Conservation (phyloP, 345 rosid genomes). For the Kandelia obovata region DNA sequence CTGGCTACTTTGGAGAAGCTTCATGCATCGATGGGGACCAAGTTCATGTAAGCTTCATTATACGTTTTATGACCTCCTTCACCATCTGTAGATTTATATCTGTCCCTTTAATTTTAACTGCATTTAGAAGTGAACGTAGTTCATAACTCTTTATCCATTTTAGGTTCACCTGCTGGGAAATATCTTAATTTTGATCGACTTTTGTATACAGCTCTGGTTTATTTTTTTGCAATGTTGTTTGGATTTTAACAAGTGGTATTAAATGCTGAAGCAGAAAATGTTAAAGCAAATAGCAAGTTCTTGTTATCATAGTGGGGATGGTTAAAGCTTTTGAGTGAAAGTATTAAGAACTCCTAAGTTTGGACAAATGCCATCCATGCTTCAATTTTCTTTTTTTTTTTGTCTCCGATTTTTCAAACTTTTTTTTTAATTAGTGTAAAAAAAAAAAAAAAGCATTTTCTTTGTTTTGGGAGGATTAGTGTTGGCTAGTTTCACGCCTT, state of each 20-base stretch:
- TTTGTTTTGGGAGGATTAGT: too few species aligned
- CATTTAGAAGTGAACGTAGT: not conserved
- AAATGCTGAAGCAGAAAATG: too few species aligned
- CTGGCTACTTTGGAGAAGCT: constrained; percentile 68
- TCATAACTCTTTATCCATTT: too few species aligned
- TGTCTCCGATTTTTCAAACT: not conserved
- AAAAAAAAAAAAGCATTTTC: too few species aligned
- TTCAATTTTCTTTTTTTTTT: not conserved
- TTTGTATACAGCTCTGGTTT: too few species aligned
- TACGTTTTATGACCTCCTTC: too few species aligned
- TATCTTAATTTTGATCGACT: too few species aligned
- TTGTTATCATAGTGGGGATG: not conserved
- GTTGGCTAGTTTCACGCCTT: too few species aligned
- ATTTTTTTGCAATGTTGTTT: too few species aligned
- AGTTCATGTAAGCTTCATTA: constrained; percentile 64
- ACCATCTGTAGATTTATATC: not conserved
- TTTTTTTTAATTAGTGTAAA: too few species aligned
- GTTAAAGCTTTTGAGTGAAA: not conserved
- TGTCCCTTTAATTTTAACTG: not conserved
- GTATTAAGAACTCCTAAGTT: not conserved
- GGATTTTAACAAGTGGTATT: too few species aligned
- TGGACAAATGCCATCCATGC: not conserved
- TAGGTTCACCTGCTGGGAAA: too few species aligned
- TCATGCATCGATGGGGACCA: constrained; percentile 76
- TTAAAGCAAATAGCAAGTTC: not conserved